Evolutionary conservation across 2,329 filamentous ascomycete genomes (phyloP), one percentile per base, ranked within the genome.

Genomic region (Xylariaceae sp.): DNA sequence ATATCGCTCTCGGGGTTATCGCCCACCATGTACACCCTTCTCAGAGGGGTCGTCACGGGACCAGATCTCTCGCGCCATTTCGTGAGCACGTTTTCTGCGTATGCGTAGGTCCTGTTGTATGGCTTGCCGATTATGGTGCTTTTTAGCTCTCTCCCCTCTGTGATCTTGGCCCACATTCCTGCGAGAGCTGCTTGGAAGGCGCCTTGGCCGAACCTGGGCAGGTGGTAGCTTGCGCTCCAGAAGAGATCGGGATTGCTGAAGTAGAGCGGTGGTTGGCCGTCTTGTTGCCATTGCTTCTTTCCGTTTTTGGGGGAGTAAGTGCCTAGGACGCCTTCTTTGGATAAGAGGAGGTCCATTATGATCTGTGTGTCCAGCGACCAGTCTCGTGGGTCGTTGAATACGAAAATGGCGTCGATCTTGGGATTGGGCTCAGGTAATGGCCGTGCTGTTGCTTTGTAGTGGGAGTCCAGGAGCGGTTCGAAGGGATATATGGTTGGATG

Each of bases 301-400:
- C 84, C 86, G 67, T 96, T 96, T 65, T 82, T 84, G 11, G 77
- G 59, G 0, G 89, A 93, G 40, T 89, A 77, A 0, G 93, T 97
- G 22, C 93, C 94, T 4, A 96, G 68, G 51, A 89, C 82, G 16
- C 94, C 94, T n/a, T 79, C 63, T 16, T 82, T 77, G 0, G 92
- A 96, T 39, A 96, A 78, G 6, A 97, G 75, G 11, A 96, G 74
- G 69, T 99, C 94, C 48, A 88, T 66, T 51, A 97, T 87, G 61
- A 97, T 75, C 66, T 96, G 89, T 2, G 84, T 84, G 69, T 97
- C 93, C 10, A 97, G 79, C 1, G 89, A 91, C 94, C 94, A 99
- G 74, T 99, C 94, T 50, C 94, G 83, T 3, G 94, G 92, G 70
- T 97, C 94, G 69, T 96, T 96, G 79, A 93, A 97, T 6, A 97